These are phyloP conservation scores for Aspergillus glaucus DNA, from an alignment of 2,329 filamentous ascomycete species.

Conservation along the genomic window DNA sequence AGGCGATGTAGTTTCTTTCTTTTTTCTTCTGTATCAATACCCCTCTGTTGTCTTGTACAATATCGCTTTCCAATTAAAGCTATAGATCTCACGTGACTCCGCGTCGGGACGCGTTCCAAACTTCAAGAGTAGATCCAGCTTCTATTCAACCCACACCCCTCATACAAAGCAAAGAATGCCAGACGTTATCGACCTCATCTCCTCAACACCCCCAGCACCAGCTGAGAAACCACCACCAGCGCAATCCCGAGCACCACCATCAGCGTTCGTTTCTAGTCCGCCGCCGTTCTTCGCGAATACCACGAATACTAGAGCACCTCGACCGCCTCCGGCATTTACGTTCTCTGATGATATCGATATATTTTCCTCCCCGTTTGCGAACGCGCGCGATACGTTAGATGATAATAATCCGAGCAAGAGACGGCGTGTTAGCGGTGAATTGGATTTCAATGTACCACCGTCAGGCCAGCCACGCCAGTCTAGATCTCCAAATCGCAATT, in stretches of 20 bases:
- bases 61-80: neutral
- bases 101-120: conserved; percentile 11
- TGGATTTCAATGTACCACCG: neutral
- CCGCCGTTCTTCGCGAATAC: neutral
- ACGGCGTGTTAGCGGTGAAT: conserved; percentile 23
- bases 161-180: conserved; percentile 21
- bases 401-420: conserved; percentile 26
- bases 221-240: conserved; percentile 10
- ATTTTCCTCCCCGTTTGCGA: conserved; percentile 11
- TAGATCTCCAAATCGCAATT: no score
- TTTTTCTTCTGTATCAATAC: conserved; percentile 11
- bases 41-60: conserved; percentile 2
- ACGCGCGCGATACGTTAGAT: conserved; percentile 15
- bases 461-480: no score
- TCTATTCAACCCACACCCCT: neutral
- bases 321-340: conserved; percentile 5
- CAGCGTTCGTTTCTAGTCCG: conserved; percentile 6
- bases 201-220: conserved; percentile 25
- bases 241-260: conserved; percentile 4
- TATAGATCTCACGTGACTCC: conserved; percentile 1
- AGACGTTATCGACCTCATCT: conserved; percentile 34
- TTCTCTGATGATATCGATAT: conserved; percentile 24
- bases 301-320: no score
- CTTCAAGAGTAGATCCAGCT: neutral
- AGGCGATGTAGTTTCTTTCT: conserved; percentile 8